These are phyloP conservation scores for Crucihimalaya himalaica DNA, from an alignment of 345 rosid species.

Conservation along the genomic window DNA sequence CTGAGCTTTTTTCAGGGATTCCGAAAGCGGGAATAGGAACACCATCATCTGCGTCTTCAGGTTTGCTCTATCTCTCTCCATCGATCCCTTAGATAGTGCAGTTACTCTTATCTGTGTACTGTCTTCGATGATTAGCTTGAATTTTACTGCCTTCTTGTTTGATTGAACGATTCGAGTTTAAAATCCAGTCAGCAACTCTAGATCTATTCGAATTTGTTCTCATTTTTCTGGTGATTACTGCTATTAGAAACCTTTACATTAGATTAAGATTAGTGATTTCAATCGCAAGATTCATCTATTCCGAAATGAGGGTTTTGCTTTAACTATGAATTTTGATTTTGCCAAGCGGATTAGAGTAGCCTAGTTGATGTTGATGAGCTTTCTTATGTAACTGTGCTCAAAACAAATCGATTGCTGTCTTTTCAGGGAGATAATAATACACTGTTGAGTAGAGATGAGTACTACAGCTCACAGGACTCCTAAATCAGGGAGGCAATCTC, in stretches of 20 bases:
- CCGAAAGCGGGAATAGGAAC: neutral
- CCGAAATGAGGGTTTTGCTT: neutral
- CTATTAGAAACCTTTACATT: neutral
- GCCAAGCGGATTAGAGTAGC: neutral
- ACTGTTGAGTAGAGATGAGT: conserved; percentile 51
- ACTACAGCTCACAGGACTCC: conserved; percentile 64
- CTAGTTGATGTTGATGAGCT: conserved; percentile 1
- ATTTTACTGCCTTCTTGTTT: conserved; percentile 5
- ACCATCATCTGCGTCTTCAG: conserved; percentile 15
- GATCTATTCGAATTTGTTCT: neutral
- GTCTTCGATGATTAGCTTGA: neutral
- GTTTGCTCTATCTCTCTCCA: conserved; percentile 4
- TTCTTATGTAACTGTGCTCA: neutral
- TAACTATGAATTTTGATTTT: neutral
- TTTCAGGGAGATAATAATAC: conserved; percentile 28
- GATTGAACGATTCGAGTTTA: no score
- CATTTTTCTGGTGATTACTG: neutral
- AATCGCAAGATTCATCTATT: neutral
- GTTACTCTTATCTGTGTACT: neutral
- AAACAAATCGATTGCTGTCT: neutral
- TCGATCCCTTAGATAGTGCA: neutral
- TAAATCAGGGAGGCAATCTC: conserved; percentile 75
- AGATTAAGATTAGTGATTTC: neutral
- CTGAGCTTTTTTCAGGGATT: conserved; percentile 21
- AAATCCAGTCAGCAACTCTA: neutral